Evolutionary conservation across 257 asterid genomes (phyloP).

Genomic region (Eustoma russellianum): DNA sequence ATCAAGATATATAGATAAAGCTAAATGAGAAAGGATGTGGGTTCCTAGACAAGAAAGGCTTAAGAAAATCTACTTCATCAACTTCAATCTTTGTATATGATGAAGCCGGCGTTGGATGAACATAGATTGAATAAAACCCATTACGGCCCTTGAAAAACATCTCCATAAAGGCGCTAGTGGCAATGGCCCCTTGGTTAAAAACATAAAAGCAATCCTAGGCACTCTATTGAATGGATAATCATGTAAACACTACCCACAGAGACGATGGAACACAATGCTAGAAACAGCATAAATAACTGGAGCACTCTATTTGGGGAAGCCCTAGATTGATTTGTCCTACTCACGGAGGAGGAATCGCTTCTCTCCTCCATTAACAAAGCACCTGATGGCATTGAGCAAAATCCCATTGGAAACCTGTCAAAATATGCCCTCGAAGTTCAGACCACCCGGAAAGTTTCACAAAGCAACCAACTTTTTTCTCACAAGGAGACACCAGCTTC

Average conservation of each 20-base stretch:
- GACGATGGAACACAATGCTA: slow-evolving; percentile 24
- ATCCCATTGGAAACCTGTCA: no score
- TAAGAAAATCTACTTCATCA: slow-evolving; percentile 17
- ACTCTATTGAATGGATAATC: slow-evolving; percentile 36
- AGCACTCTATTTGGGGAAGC: slow-evolving; percentile 30
- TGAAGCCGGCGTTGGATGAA: slow-evolving; percentile 34
- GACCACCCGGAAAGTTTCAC: no score
- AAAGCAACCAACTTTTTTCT: no score
- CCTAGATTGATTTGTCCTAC: slow-evolving; percentile 22
- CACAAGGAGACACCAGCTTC: no score
- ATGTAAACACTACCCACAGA: slow-evolving; percentile 30
- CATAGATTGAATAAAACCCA: slow-evolving; percentile 27
- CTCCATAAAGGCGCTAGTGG: slow-evolving; percentile 40
- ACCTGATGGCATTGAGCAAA: neutral
- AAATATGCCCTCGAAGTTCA: no score
- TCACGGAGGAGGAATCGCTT: slow-evolving; percentile 17
- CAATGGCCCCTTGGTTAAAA: slow-evolving; percentile 45
- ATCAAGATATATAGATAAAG: no score
- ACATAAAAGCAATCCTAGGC: slow-evolving; percentile 43
- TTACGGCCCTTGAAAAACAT: slow-evolving; percentile 30
- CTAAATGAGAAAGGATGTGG: no score
- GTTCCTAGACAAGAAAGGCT: no score
- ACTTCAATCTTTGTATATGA: no score
- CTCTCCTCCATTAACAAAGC: slow-evolving; percentile 5
- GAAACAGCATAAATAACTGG: slow-evolving; percentile 20